Conservation (phyloP, 495 filamentous ascomycete genomes). For the Hyaloscypha variabilis region DNA sequence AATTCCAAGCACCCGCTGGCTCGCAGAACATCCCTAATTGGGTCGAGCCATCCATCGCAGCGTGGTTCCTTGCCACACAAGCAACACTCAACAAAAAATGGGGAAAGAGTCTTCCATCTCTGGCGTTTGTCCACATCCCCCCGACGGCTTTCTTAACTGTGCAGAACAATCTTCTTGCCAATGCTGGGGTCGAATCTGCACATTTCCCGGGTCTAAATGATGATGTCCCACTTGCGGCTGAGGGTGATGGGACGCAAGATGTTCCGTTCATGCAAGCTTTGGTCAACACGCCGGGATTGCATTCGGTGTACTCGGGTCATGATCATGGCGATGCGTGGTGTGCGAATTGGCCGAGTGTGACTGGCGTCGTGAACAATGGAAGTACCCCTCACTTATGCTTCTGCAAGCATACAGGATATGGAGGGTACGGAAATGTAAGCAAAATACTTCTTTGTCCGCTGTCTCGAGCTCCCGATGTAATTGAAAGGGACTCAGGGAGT, state of each 20-base stretch:
- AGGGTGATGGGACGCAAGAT: conserved; percentile 63
- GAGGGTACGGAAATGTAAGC: conserved; percentile 72
- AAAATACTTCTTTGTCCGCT: no score
- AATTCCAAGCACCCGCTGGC: conserved; percentile 43
- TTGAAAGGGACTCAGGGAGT: no score
- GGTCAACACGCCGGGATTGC: conserved; percentile 54
- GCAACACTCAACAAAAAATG: conserved; percentile 44
- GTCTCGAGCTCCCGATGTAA: no score
- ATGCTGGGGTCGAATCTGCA: conserved; percentile 29
- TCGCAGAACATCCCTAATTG: conserved; percentile 41
- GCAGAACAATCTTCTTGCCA: conserved; percentile 42
- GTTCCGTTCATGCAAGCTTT: conserved; percentile 67
- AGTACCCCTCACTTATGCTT: conserved; percentile 61
- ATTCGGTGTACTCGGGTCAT: conserved; percentile 69
- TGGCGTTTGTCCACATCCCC: conserved; percentile 78
- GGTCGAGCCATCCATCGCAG: conserved; percentile 51
- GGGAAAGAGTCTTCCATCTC: conserved; percentile 53
- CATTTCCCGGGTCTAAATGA: conserved; percentile 68
- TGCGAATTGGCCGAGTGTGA: conserved; percentile 43
- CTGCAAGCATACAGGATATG: conserved; percentile 71
- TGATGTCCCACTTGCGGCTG: conserved; percentile 56
- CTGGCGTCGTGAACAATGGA: conserved; percentile 35
- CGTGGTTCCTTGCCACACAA: conserved; percentile 62
- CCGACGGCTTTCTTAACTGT: conserved; percentile 55
- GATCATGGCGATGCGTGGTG: conserved; percentile 76